Evolutionary conservation across 768 basidiomycete species (phyloP), one percentile per base, ranked within the genome.

Genomic region (Boletus fagicola): DNA sequence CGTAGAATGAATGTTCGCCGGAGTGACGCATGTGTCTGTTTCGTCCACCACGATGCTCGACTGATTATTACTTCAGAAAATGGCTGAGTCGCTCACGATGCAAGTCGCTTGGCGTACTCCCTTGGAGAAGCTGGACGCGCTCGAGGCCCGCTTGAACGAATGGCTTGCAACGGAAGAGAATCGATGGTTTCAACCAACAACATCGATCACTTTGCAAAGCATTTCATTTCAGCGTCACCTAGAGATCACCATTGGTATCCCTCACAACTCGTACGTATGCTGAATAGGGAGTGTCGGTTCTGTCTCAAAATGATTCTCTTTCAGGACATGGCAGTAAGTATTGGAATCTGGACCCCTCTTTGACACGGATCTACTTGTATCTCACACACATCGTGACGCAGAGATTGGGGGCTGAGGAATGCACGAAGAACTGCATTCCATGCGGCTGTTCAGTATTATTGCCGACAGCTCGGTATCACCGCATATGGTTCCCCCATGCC

Each of bases 141-240:
- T 92, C 6, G 86, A 90, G 66, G 78, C 78, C 54, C 75, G 74
- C 49, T 68, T 92, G 57, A 90, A 90, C 58, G 80, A 83, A 42
- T 92, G 90, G 90, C 78, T 92, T 11, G 76, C 81, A 30, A 88
- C 85, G 10, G 90, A 92, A 66, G 85, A 89, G 67, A 88, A 91
- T 64, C 77, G 90, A 22, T 91, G 89, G 89, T 91, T 79, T 63
- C 79, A 86, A 51, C 84, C 90, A 4, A 78, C 77, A 30, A 92
- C 89, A 11, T 80, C 78, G 33, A 74, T 91, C 56, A 79, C 75
- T 6, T 65, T 89, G 46, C 86, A 88, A 65, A 74, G 79, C 22
- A 88, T 92, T 67, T 74, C 79, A 18, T 85, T 78, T 61, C 88
- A 90, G 68, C 78, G 82, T 48, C 83, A 83, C 62, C 65, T 92